Conservation (phyloP, 1,284 basidiomycete species). For the Stereum hirsutum region DNA sequence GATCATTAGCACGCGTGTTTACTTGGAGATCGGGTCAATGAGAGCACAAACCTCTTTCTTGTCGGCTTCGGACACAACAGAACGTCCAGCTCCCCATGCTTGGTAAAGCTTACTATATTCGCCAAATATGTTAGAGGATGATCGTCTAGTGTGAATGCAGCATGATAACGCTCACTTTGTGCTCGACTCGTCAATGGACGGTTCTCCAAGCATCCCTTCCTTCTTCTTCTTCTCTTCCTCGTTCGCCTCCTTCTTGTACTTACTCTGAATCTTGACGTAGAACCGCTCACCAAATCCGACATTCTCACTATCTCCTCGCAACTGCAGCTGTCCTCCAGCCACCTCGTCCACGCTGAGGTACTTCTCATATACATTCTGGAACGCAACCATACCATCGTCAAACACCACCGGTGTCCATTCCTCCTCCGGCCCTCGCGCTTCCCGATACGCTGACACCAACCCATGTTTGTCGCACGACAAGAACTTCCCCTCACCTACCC, state of each 20-base stretch:
- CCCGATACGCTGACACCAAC: conserved; percentile 70
- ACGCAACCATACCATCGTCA: conserved; percentile 73
- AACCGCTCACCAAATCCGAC: conserved; percentile 77
- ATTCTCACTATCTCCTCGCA: conserved; percentile 78
- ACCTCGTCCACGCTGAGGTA: conserved; percentile 77
- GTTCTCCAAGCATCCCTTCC: conserved; percentile 44
- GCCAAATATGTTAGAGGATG: neutral
- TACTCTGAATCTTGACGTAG: conserved; percentile 84
- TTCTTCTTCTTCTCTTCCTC: conserved; percentile 77
- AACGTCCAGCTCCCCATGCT: conserved; percentile 80
- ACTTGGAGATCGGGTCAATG: conserved; percentile 1
- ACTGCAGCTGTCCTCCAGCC: conserved; percentile 66
- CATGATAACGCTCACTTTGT: conserved; percentile 49
- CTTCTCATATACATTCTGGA: conserved; percentile 80
- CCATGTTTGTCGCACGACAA: conserved; percentile 80
- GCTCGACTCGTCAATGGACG: conserved; percentile 56
- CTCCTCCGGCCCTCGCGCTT: conserved; percentile 80
- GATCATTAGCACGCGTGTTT: conserved; percentile 6
- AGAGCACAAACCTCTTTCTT: conserved; percentile 50
- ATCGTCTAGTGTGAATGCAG: neutral
- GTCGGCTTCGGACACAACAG: conserved; percentile 62
- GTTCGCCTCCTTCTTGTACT: conserved; percentile 81
- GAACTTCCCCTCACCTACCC: conserved; percentile 80
- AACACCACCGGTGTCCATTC: conserved; percentile 77
- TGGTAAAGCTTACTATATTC: conserved; percentile 63